Conservation (phyloP, 805 yeast species). For the Ogataea sp. region DNA sequence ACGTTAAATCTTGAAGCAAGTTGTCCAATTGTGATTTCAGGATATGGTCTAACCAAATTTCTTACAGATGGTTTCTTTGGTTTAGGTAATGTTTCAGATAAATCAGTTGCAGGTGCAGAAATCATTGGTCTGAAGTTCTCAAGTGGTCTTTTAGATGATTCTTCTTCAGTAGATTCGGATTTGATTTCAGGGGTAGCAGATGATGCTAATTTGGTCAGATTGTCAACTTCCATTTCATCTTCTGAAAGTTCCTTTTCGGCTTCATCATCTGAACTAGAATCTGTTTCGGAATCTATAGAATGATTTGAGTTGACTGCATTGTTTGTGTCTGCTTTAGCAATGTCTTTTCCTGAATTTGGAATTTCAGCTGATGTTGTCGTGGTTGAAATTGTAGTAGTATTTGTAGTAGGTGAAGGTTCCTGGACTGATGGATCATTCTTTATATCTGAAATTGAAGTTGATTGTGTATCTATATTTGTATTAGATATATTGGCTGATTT, state of each 20-base stretch:
- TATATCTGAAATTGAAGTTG: no score
- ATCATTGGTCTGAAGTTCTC: constrained; percentile 15
- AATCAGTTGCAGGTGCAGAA: constrained; percentile 16
- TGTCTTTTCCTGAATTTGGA: no score
- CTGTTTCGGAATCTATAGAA: neutral
- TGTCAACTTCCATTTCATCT: no score
- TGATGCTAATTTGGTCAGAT: no score
- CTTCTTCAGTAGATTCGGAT: neutral
- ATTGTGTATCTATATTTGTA: no score
- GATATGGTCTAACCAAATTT: constrained; percentile 19
- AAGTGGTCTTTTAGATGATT: neutral
- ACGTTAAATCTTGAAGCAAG: constrained; percentile 19
- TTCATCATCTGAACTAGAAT: neutral
- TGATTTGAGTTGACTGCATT: no score
- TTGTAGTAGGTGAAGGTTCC: no score
- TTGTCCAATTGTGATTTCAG: constrained; percentile 20
- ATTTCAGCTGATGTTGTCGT: no score
- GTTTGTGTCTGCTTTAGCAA: no score
- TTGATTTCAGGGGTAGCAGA: neutral
- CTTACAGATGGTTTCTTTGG: constrained; percentile 12
- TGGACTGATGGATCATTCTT: no score
- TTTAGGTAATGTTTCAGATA: constrained; percentile 6
- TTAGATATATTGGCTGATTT: no score
- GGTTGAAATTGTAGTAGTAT: no score
- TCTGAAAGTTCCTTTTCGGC: neutral